Evolutionary conservation across 2,329 filamentous ascomycete genomes (phyloP).

Genomic region (Stachybotrys echinatus): DNA sequence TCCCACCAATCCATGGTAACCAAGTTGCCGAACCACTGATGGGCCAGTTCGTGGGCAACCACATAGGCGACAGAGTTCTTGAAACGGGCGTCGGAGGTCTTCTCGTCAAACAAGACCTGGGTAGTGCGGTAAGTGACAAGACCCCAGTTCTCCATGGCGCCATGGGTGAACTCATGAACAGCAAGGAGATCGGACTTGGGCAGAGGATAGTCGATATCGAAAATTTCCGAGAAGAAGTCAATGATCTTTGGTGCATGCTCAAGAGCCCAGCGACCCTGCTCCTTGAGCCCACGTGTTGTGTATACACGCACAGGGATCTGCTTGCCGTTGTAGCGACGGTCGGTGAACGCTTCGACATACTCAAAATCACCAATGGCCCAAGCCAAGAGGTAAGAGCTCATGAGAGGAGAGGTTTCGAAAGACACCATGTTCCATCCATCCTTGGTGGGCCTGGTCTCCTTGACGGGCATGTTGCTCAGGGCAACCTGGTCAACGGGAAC

Average conservation of each 20-base stretch:
- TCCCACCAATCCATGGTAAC: constrained; percentile 98
- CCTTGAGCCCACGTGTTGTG: constrained; percentile 88
- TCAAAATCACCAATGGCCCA: constrained; percentile 98
- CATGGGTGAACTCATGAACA: constrained; percentile 84
- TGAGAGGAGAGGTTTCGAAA: constrained; percentile 80
- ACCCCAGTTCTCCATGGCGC: constrained; percentile 96
- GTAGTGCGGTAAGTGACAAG: constrained; percentile 94
- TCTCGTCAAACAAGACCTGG: constrained; percentile 91
- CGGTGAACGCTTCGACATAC: constrained; percentile 87
- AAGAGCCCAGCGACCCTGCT: constrained; percentile 84
- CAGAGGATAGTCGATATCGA: constrained; percentile 86
- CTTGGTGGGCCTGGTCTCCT: constrained; percentile 53
- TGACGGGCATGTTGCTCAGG: constrained; percentile 93
- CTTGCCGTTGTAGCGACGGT: constrained; percentile 86
- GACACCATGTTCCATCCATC: constrained; percentile 68
- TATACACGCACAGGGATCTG: constrained; percentile 91
- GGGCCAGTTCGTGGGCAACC: constrained; percentile 94
- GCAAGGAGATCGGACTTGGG: constrained; percentile 89
- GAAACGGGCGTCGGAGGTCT: constrained; percentile 82
- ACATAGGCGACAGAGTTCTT: constrained; percentile 95
- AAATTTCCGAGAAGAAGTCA: constrained; percentile 94
- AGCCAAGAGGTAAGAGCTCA: constrained; percentile 87
- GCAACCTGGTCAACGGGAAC: constrained; percentile 83
- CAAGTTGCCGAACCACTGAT: constrained; percentile 94
- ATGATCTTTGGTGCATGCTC: constrained; percentile 90